Evolutionary conservation across 2,329 filamentous ascomycete genomes (phyloP).

Genomic region (Fusarium sp.): DNA sequence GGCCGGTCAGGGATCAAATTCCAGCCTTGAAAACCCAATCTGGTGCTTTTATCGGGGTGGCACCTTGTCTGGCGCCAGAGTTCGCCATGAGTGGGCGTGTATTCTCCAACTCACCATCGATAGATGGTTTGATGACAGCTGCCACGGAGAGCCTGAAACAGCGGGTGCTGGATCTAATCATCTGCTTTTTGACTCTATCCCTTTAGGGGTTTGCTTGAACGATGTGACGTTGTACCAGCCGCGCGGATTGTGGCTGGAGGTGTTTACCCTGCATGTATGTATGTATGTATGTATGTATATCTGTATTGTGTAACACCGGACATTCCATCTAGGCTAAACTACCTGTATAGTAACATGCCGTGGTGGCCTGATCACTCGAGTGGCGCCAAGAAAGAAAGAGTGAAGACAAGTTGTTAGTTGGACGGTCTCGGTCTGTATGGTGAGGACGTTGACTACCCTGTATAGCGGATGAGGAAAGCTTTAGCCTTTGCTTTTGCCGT

Average conservation of each 20-base stretch:
- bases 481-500: too few relatives aligned
- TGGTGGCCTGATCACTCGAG: too few relatives aligned
- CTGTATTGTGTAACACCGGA: too few relatives aligned
- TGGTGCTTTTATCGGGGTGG: background rate
- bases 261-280: too few relatives aligned
- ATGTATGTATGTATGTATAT: too few relatives aligned
- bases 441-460: background rate
- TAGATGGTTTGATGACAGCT: background rate
- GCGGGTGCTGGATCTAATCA: slow-evolving; percentile 6
- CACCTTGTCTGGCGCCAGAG: background rate
- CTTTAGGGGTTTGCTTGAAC: background rate
- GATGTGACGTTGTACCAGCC: background rate
- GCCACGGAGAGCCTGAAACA: slow-evolving; percentile 1
- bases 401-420: too few relatives aligned
- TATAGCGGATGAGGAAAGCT: background rate
- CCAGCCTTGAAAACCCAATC: background rate
- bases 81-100: slow-evolving; percentile 5
- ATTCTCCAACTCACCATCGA: background rate
- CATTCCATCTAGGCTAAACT: too few relatives aligned
- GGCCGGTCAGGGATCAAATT: too few relatives aligned
- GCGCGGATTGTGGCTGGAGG: background rate
- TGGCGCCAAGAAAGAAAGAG: too few relatives aligned
- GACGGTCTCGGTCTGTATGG: too few relatives aligned
- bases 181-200: background rate
- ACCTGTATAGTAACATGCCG: too few relatives aligned